Percentiles rank a stretch among this genome's conserved stretches.
Conservation (phyloP, 306 rosid genomes). For the Trichosanthes cucumerina region DNA sequence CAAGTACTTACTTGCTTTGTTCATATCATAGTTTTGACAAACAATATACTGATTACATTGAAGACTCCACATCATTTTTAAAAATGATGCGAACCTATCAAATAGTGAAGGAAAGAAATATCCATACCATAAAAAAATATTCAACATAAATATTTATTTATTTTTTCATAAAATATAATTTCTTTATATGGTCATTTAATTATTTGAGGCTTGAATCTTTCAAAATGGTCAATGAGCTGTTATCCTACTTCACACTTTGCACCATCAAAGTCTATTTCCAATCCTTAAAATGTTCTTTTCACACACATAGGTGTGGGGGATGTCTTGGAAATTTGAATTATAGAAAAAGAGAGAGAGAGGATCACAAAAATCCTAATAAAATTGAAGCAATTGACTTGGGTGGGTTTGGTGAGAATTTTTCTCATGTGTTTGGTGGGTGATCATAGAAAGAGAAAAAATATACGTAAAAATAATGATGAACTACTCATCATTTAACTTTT, state of each 20-base stretch:
- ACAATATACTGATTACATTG: neutral
- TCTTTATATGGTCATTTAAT: no score
- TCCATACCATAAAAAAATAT: no score
- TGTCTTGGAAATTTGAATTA: neutral
- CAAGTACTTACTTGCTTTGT: no score
- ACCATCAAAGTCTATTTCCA: neutral
- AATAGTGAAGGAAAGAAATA: no score
- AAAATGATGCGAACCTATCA: neutral
- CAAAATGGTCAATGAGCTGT: neutral
- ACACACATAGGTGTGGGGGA: no score
- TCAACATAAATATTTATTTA: no score
- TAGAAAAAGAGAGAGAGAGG: neutral
- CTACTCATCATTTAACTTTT: neutral
- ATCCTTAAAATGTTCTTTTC: no score
- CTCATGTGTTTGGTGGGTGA: neutral
- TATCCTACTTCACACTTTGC: neutral
- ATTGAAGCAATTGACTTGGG: neutral
- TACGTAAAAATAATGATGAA: neutral
- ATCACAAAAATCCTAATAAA: neutral
- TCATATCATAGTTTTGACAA: no score
- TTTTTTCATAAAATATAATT: no score
- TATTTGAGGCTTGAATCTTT: no score
- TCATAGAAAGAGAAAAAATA: neutral
- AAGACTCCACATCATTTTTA: neutral
- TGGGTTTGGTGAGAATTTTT: slow-evolving; percentile 4